Evolutionary conservation across 176 grass and related monocot species (phyloP).

Genomic region (Alopecurus myosuroides): DNA sequence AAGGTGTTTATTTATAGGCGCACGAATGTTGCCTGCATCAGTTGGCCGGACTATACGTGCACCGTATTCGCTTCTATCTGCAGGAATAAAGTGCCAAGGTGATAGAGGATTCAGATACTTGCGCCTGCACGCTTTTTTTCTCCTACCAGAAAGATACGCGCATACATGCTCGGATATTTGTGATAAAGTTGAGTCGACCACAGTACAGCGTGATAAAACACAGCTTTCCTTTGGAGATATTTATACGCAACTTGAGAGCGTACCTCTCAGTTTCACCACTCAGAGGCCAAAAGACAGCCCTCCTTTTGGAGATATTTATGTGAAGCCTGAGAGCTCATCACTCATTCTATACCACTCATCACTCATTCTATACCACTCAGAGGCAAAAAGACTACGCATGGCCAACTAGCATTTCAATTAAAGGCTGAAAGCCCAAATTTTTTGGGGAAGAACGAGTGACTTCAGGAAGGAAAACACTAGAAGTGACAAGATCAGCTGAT

Average conservation of each 20-base stretch:
- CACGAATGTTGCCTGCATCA: background rate
- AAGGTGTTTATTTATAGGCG: slow-evolving; percentile 41
- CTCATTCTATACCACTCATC: background rate
- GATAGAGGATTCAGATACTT: background rate
- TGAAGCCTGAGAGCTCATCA: background rate
- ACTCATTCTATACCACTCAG: background rate
- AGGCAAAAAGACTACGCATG: background rate
- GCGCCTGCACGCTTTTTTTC: background rate
- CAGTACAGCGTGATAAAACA: background rate
- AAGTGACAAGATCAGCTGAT: no score
- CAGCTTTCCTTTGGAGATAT: background rate
- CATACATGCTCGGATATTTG: background rate
- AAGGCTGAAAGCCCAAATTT: background rate
- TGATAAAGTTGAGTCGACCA: background rate
- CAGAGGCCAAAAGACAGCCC: background rate
- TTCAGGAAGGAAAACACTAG: background rate
- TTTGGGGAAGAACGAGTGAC: background rate
- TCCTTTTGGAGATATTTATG: background rate
- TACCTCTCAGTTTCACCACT: background rate
- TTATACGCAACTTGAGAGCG: background rate
- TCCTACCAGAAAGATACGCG: background rate
- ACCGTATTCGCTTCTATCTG: background rate
- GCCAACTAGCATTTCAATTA: background rate
- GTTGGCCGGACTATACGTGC: background rate
- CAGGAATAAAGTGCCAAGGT: background rate